Evolutionary conservation across 2,329 filamentous ascomycete species (phyloP), one percentile per base, ranked within the genome.

Genomic region (Fusarium illudens): DNA sequence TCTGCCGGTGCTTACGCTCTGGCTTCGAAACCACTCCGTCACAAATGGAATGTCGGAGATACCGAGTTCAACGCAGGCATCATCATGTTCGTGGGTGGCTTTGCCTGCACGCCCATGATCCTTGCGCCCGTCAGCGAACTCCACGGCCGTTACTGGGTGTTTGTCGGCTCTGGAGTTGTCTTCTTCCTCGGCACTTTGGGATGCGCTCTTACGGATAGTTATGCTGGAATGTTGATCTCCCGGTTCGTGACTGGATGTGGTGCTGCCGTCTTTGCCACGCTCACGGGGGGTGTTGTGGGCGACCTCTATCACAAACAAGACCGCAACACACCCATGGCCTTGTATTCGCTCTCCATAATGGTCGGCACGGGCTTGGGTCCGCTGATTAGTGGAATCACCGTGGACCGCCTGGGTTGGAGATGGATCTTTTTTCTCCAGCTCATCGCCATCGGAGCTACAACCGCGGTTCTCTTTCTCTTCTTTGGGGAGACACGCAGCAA

Each of bases 381-480:
- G 1, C 62, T 91, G 6, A 73, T 89, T 1, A 85, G 83, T 22
- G 87, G 89, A 3, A 84, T 84, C 50, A 83, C 92, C 27, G 86
- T 87, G 0, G 81, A 89, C 12, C 82, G 86, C 49, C 80, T 83
- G 0, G 82, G 79, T 2, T 91, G 88, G 87, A 80, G 88, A 27
- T 92, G 89, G 89, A 85, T 91, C 5, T 91, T 90, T 75, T 91
- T 89, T 73, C 75, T 89, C 1, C 90, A 92, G 66, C 81, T 87
- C 15, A 90, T 92, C 22, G 79, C 84, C 5, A 82, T 86, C 19
- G 86, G 82, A 1, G 71, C 82, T 0, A 79, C 89, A n/a, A 86
- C 90, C 4, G 68, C 82, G 0, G 71, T 85, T 3, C 83, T 91
- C 20, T 82, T 83, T 48, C 66, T 90, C 48, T 85, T 88, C 66